These are phyloP conservation scores for Mortierella antarctica DNA, from an alignment of 192 early-diverging fungal genomes.

Conservation along the genomic window DNA sequence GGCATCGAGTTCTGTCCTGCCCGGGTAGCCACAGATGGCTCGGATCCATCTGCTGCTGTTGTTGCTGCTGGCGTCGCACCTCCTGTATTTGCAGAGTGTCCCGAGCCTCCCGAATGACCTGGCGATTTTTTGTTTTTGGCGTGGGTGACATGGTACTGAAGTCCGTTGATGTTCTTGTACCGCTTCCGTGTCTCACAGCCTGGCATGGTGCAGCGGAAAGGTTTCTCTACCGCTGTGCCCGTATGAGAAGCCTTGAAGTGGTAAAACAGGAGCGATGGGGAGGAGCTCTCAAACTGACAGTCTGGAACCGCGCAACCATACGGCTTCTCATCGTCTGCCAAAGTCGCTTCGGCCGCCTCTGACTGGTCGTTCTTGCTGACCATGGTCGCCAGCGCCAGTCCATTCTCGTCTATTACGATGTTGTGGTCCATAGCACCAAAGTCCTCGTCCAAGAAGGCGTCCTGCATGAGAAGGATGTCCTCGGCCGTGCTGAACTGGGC, in stretches of 20 bases:
- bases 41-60: not conserved
- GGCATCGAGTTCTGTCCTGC: not conserved
- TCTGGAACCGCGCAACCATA: constrained; percentile 46
- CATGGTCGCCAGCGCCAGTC: not conserved
- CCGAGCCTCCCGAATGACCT: constrained; percentile 19
- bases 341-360: not conserved
- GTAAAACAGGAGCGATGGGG: constrained; percentile 45
- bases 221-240: constrained; percentile 62
- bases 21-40: not conserved
- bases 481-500: constrained; percentile 11
- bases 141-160: constrained; percentile 82
- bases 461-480: constrained; percentile 29
- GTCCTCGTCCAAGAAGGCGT: constrained; percentile 31
- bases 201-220: constrained; percentile 78
- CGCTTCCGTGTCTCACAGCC: constrained; percentile 79
- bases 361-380: constrained; percentile 8
- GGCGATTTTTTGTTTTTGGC: constrained; percentile 58
- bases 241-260: constrained; percentile 47
- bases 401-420: constrained; percentile 5
- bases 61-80: not conserved
- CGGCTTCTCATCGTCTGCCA: constrained; percentile 39
- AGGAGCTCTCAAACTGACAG: constrained; percentile 42
- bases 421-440: constrained; percentile 18
- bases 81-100: not conserved
- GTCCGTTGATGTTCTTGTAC: constrained; percentile 87